A percentile compares a stretch with the other conserved stretches of the same genome.
Evolutionary conservation across 2,329 filamentous ascomycete genomes (phyloP).

Genomic region (Colletotrichum horii): DNA sequence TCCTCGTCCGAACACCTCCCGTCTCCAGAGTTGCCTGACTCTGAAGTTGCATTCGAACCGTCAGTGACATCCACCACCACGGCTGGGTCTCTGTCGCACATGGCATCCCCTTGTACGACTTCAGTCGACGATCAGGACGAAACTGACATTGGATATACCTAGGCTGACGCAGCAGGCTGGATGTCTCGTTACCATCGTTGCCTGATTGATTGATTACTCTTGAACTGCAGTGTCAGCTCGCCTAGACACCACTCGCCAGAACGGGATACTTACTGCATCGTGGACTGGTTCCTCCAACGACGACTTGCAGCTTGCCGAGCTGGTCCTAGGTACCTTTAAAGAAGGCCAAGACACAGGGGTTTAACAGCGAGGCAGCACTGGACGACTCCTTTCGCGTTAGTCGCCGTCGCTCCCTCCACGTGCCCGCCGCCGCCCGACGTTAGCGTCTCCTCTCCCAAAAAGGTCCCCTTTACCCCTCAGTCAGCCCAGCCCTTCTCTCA

Average conservation of each 20-base stretch:
- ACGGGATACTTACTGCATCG: background rate
- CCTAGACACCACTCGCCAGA: background rate
- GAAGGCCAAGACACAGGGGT: background rate
- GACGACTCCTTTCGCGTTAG: background rate
- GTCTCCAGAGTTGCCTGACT: background rate
- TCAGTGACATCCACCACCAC: background rate
- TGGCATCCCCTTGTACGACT: background rate
- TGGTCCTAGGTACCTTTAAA: background rate
- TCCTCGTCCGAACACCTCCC: background rate
- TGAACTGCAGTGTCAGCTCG: background rate
- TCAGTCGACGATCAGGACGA: background rate
- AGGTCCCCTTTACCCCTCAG: background rate
- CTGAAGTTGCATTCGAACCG: background rate
- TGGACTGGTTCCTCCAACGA: background rate
- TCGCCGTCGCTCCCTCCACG: background rate
- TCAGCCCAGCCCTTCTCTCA: background rate
- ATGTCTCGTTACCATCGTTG: background rate
- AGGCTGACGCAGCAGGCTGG: background rate
- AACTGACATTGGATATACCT: background rate
- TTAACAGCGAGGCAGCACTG: background rate
- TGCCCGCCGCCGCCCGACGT: conserved; percentile 5
- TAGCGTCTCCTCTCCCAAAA: background rate
- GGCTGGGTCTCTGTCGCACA: background rate
- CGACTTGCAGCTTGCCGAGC: background rate
- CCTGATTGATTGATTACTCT: background rate